Conservation (phyloP, 2,329 filamentous ascomycete species). For the Trichophyton equinum region DNA sequence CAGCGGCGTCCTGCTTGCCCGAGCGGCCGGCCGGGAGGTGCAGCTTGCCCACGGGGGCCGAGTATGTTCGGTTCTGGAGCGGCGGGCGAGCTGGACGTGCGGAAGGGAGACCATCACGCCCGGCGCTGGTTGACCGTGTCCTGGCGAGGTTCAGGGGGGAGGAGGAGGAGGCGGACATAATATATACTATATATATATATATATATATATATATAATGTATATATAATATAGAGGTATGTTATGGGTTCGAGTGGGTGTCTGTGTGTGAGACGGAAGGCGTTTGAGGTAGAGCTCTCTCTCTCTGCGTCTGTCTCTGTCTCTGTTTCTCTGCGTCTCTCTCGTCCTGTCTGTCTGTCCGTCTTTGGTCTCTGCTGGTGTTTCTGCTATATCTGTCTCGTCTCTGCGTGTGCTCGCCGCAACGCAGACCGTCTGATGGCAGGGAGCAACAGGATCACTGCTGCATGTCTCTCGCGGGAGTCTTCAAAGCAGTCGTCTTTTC, state of each 20-base stretch:
- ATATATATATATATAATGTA: too few relatives aligned
- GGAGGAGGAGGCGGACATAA: conserved; percentile 4
- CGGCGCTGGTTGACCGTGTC: conserved; percentile 24
- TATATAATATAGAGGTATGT: too few relatives aligned
- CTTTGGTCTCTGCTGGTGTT: too few relatives aligned
- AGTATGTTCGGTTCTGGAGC: conserved; percentile 24
- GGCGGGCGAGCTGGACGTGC: conserved; percentile 21
- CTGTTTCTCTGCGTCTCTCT: not conserved
- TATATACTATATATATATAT: not conserved
- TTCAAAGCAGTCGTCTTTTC: too few relatives aligned
- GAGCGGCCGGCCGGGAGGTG: not conserved
- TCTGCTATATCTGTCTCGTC: too few relatives aligned
- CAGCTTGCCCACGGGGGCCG: conserved; percentile 22
- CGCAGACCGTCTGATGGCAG: too few relatives aligned
- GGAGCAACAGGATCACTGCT: too few relatives aligned
- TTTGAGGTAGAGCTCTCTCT: not conserved
- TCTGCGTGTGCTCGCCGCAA: too few relatives aligned
- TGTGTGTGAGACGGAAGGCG: not conserved
- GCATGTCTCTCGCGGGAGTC: too few relatives aligned
- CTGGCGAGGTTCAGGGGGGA: conserved; percentile 18
- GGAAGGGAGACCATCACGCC: conserved; percentile 15
- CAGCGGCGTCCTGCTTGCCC: not conserved
- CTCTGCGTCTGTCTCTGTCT: not conserved
- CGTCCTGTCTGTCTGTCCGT: too few relatives aligned
- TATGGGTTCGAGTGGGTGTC: not conserved